Base-by-base conservation (phyloP, 805 yeast genomes). In the Lipomyces mesembrius region DNA sequence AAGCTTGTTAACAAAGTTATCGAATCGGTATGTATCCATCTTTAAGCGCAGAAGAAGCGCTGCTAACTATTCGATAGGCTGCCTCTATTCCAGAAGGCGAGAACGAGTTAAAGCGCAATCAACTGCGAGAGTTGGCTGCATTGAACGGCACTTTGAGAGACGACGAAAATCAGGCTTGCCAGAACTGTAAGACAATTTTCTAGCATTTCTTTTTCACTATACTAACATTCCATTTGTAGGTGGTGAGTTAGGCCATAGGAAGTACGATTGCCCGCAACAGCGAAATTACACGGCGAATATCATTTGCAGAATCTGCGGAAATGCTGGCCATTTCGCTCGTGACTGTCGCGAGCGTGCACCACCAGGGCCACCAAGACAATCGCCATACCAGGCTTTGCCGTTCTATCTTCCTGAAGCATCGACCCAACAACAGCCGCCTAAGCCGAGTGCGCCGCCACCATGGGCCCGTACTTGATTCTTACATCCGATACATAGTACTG, bases 111-210 rank as follows among this genome's bases (percentile, higher is more conserved):
- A 95, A 95, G 75, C 83, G 98, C 66, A 91, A 89, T 56, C 99
- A 95, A 77, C 82, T 95, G 67, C 84, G 97, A 70, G 97, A 94
- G 75, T 83, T 95, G 73, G 99, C 99, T 0, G 89, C 91, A 29
- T 82, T 95, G 64, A 96, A 95, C 79, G 99, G 99, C 78, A 95
- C 99, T 0, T 81, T 92, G 58, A 84, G 98, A 63, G 96, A 91
- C 73, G 94, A 89, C 71, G 87, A 84, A 59, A 86, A 83, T 65
- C 81, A 87, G 65, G 83, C 86, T 0, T 89, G 94, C 76, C 80
- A 84, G 17, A 79, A 79, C 57, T 90, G 94, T 64, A 62, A 25
- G 67, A 62, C 20, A 6, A 17, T 17, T 43, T 5, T n/a, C n/a
- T n/a, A n/a, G 49, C 22, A 43, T 39, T 17, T 54, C 20, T 54